Evolutionary conservation across 2,329 filamentous ascomycete species (phyloP), one percentile per base, ranked within the genome.

Genomic region (Verticillium isaacii): DNA sequence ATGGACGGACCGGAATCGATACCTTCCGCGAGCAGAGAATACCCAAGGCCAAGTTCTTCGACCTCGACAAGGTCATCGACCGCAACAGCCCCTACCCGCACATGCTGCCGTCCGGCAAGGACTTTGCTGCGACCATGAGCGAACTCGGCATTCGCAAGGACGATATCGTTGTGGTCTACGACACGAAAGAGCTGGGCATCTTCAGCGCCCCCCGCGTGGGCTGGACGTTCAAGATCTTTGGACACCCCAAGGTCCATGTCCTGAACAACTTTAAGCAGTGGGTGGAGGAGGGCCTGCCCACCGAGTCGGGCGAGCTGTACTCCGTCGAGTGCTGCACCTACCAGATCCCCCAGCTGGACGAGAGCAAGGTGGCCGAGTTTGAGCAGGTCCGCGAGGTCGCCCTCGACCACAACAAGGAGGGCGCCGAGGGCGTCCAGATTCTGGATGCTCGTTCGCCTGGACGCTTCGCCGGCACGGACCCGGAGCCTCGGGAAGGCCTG

Each of bases 261-360:
- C 79, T 99, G 61, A 96, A 99, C 79, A 99, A 99, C 78, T 99
- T 97, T 79, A 91, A 89, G 74, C 77, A 91, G n/a, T 99, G 93
- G 92, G 88, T 94, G 1, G 90, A 94, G 37, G 83, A 96, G 71
- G 92, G 91, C 1, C 85, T 88, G 66, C 91, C 93, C 0, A 90
- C 89, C 0, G 93, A 97, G 78, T 87, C 87, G n/a, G 93, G 94
- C 59, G 79, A 90, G 73, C 76, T 91, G 59, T 89, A 86, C 74
- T 86, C 79, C 61, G 84, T 89, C 55, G 86, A 89, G 70, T 88
- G 86, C 71, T 85, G 83, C 64, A 78, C 82, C 1, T 89, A 89
- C 63, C 85, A 84, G 2, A 89, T 89, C 61, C 86, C 86, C 3
- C 80, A 87, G 70, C 77, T 88, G 60, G 81, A 86, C 60, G 72